phyloP scores from a whole-genome alignment of 192 early-diverging fungal species.

The Neocallimastix lanati region DNA sequence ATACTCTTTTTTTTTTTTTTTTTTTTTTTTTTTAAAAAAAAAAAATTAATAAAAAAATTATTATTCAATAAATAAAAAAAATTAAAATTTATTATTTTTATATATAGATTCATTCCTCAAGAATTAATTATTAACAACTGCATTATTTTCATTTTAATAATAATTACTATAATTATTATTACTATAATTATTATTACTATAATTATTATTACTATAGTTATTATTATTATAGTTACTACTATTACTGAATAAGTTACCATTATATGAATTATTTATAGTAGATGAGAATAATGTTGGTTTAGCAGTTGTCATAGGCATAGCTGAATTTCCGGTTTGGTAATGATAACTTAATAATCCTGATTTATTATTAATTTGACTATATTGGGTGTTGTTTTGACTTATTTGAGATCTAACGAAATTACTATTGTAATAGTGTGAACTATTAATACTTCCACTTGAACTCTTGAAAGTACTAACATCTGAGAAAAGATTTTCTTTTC shows the following conservation, averaged over 20 bases:
- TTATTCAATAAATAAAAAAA: too few relatives aligned
- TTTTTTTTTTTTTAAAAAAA: too few relatives aligned
- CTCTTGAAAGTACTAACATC: background rate
- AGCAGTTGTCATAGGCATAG: background rate
- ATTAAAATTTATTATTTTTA: too few relatives aligned
- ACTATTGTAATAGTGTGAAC: background rate
- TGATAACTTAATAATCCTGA: background rate
- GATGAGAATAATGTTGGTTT: background rate
- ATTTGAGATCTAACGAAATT: too few relatives aligned
- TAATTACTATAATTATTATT: background rate
- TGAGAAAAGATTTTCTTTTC: background rate
- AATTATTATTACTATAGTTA: background rate
- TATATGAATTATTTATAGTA: background rate
- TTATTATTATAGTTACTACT: background rate
- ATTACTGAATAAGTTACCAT: background rate
- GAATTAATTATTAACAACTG: too few relatives aligned
- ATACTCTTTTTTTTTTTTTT: too few relatives aligned
- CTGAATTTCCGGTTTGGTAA: background rate
- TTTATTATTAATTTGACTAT: too few relatives aligned
- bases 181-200: background rate
- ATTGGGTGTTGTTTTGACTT: too few relatives aligned
- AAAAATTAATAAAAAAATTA: too few relatives aligned
- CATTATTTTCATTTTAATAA: too few relatives aligned
- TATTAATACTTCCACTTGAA: background rate
- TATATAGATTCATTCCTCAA: too few relatives aligned